A percentile compares a stretch with the other conserved stretches of the same genome.
Conservation (phyloP, 2,329 filamentous ascomycete species). For the Allantophomopsis cytisporea region DNA sequence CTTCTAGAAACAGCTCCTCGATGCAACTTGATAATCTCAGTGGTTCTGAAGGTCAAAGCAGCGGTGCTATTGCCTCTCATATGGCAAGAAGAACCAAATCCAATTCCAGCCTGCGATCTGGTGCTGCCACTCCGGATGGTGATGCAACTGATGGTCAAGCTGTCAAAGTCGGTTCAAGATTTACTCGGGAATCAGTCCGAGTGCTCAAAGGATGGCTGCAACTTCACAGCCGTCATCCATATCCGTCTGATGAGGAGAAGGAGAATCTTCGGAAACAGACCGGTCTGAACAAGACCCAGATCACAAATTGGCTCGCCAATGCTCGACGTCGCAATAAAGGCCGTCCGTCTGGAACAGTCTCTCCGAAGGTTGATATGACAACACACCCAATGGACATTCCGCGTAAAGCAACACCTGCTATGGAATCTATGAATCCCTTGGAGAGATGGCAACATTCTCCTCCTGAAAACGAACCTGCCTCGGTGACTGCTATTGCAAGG, state of each 20-base stretch:
- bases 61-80: conserved; percentile 1
- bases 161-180: conserved; percentile 59
- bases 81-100: conserved; percentile 15
- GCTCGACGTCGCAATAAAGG: conserved; percentile 73
- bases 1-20: neutral
- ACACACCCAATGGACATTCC: conserved; percentile 64
- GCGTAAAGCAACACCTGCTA: conserved; percentile 36
- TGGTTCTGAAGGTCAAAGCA: neutral
- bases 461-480: conserved; percentile 55
- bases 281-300: conserved; percentile 70
- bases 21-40: neutral
- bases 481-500: conserved; percentile 47
- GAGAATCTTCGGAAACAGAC: conserved; percentile 66
- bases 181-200: conserved; percentile 68
- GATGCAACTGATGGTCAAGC: conserved; percentile 1
- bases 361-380: conserved; percentile 50
- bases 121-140: neutral
- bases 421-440: conserved; percentile 45
- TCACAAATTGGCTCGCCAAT: conserved; percentile 88
- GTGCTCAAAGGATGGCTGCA: conserved; percentile 77
- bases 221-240: conserved; percentile 69
- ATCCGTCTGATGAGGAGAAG: conserved; percentile 80
- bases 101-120: neutral
- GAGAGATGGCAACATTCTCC: conserved; percentile 59
- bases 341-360: conserved; percentile 50